Base-by-base conservation (phyloP, 306 rosid species). In the Heteromeles arbutifolia region DNA sequence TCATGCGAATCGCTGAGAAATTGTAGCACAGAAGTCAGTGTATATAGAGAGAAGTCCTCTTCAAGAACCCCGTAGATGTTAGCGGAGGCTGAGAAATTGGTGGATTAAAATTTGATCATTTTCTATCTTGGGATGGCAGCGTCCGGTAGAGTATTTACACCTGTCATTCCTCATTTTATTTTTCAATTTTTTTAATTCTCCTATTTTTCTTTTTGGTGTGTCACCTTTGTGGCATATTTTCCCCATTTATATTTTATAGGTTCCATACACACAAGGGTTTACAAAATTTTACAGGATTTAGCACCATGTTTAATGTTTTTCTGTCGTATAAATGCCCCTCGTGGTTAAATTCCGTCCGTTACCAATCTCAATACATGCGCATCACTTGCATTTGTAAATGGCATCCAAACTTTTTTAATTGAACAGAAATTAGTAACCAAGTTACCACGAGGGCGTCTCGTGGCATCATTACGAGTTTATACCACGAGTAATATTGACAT, bases 1-100 rank as follows among this genome's bases (percentile, higher is more conserved):
- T 92, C 72, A 90, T 93, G 34, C 86, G 97, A 84, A 96, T 96
- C 78, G 97, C 98, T 31, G 98, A 95, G 80, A 95, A 90, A 86
- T 78, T 87, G 82, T 95, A 90, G 86, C 73, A 79, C 71, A 73
- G 75, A 80, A 64, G 69, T 43, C 75, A 77, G 84, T 89, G 97
- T 91, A 89, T 75, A 91, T 86, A 89, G 81, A 89, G 81, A 86
- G 74, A 78, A 79, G 79, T 82, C 70, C 56, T 69, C 70, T 45
- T 72, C 77, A 79, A 75, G 74, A 57, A 18, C 54, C 66, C 69
- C 66, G 41, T 82, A 75, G 86, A 59, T 44, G 34, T 59, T 82
- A 88, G 86, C 65, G 86, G 86, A 75, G 77, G 79, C 82, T 76
- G 84, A 45, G 74, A 48, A 56, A 74, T 25, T 50, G 61, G 67